Evolutionary conservation across 306 rosid species (phyloP).

Genomic region (Nissolia schottii): DNA sequence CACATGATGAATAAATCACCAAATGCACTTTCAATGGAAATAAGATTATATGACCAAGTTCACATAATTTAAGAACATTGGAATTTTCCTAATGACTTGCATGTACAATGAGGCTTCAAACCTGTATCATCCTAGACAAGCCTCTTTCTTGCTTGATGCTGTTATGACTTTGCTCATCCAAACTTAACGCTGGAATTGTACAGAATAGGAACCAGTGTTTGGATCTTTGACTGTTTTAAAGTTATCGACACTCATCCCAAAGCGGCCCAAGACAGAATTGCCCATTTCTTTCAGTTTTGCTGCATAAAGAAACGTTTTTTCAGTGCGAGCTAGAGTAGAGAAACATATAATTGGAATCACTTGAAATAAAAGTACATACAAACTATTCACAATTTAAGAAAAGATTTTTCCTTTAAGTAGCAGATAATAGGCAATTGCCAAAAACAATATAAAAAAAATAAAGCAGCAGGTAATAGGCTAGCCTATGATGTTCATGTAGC

Average conservation of each 20-base stretch:
- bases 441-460: no score
- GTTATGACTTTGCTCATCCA: neutral
- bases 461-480: neutral
- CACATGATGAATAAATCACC: constrained; percentile 15
- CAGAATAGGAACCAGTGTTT: constrained; percentile 84
- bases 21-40: neutral
- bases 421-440: neutral
- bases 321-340: neutral
- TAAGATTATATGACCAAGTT: neutral
- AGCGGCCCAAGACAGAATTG: constrained; percentile 84
- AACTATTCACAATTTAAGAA: neutral
- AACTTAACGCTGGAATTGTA: constrained; percentile 64
- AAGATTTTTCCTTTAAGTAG: neutral
- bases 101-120: constrained; percentile 10
- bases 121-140: neutral
- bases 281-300: constrained; percentile 90
- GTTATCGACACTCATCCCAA: constrained; percentile 88
- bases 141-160: constrained; percentile 17
- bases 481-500: neutral
- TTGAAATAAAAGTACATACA: neutral
- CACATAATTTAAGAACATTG: constrained; percentile 17
- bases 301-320: constrained; percentile 29
- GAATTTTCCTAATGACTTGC: neutral
- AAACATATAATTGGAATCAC: neutral
- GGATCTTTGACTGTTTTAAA: constrained; percentile 91